Evolutionary conservation across 2,329 filamentous ascomycete species (phyloP).

Genomic region (Fusarium foetens): DNA sequence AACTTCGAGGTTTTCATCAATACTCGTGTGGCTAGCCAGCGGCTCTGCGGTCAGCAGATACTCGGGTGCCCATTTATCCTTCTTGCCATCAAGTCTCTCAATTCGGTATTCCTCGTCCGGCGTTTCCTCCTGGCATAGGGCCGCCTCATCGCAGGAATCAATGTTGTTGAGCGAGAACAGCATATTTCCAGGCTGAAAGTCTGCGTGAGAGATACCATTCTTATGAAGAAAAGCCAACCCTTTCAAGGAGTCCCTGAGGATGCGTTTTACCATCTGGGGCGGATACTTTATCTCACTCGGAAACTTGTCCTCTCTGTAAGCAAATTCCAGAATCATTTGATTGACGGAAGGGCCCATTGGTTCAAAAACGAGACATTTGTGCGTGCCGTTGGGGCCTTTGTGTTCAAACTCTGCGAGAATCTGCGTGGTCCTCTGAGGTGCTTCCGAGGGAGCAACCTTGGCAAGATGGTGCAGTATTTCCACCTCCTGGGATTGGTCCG

Average conservation of each 20-base stretch:
- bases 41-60: conserved; percentile 5
- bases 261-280: conserved; percentile 4
- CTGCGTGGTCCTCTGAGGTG: conserved; percentile 44
- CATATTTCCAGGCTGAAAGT: conserved; percentile 16
- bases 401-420: conserved; percentile 45
- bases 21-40: background rate
- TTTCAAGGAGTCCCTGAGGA: conserved; percentile 11
- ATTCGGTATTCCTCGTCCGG: background rate
- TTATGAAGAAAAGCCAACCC: conserved; percentile 1
- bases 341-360: conserved; percentile 47
- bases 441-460: rapidly evolving
- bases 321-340: background rate
- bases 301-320: background rate
- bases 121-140: background rate
- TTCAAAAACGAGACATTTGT: conserved; percentile 48
- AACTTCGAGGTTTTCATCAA: background rate
- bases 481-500: conserved; percentile 25
- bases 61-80: conserved; percentile 10
- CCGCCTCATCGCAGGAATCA: background rate
- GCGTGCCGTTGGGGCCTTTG: conserved; percentile 46
- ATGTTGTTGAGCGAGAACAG: background rate
- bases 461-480: conserved; percentile 16
- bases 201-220: background rate
- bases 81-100: background rate
- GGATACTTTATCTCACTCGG: background rate